Percentiles rank a stretch among this genome's conserved stretches.
Evolutionary conservation across 2,329 filamentous ascomycete genomes (phyloP).

Genomic region (Colletotrichum lini): DNA sequence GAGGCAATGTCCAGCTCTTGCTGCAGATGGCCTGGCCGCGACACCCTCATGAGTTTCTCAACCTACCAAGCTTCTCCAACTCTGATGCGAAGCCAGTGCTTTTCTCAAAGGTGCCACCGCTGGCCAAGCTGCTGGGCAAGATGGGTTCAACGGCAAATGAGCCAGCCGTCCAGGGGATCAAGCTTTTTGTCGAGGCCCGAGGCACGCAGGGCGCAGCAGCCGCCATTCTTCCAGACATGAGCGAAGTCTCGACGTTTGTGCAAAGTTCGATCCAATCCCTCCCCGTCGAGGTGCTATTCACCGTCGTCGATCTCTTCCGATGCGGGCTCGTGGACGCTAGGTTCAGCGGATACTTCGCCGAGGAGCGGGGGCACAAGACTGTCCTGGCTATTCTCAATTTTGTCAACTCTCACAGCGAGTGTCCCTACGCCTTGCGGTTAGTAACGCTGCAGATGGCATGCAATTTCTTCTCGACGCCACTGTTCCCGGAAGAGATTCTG

Average conservation of each 20-base stretch:
- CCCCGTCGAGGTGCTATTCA: conserved; percentile 78
- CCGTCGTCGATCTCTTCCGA: conserved; percentile 87
- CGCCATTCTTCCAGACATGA: conserved; percentile 79
- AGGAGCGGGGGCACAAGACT: conserved; percentile 77
- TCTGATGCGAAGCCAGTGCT: conserved; percentile 76
- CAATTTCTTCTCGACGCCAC: conserved; percentile 84
- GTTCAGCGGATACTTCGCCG: conserved; percentile 85
- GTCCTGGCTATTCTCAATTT: conserved; percentile 73
- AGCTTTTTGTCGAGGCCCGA: conserved; percentile 78
- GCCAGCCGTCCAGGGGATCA: conserved; percentile 73
- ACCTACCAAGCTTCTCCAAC: conserved; percentile 78
- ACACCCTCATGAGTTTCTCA: conserved; percentile 82
- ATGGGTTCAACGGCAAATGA: conserved; percentile 76
- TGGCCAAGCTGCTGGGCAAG: conserved; percentile 86
- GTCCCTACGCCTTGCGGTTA: conserved; percentile 86
- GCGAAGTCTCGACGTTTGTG: conserved; percentile 74
- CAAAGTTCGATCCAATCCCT: conserved; percentile 68
- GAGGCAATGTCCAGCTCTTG: conserved; percentile 80
- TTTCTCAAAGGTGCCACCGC: conserved; percentile 84
- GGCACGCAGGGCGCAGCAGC: conserved; percentile 72
- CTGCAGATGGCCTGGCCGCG: conserved; percentile 81
- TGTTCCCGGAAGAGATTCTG: conserved; percentile 78
- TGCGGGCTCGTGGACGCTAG: conserved; percentile 83
- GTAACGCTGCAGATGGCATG: conserved; percentile 87
- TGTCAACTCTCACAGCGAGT: conserved; percentile 69